Percentiles rank a stretch among this genome's conserved stretches.
These are phyloP conservation scores for Talaromyces wortmannii DNA, from an alignment of 495 filamentous ascomycete species.

Conservation along the genomic window DNA sequence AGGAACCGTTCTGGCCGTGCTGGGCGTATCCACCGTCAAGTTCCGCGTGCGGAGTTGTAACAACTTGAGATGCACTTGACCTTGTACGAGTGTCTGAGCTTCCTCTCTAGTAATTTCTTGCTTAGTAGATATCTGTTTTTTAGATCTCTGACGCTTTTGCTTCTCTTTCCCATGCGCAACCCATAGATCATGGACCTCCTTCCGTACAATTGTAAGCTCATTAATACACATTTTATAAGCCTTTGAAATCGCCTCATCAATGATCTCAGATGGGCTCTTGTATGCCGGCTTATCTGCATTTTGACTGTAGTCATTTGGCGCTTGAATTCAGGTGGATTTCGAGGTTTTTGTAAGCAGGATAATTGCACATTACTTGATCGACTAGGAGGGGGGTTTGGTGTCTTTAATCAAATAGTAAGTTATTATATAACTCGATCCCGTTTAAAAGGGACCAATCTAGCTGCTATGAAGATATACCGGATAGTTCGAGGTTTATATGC, in stretches of 20 bases:
- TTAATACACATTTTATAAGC: not conserved
- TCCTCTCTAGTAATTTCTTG: not conserved
- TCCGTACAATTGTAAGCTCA: not conserved
- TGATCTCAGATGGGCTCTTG: not conserved
- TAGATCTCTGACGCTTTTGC: not conserved
- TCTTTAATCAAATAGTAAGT: slow-evolving; percentile 6
- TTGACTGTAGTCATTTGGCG: not conserved
- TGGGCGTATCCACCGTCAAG: not conserved
- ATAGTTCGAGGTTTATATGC: slow-evolving; percentile 8
- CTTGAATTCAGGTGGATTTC: not conserved
- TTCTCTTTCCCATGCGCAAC: not conserved
- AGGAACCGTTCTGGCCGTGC: too few relatives aligned
- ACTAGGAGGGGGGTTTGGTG: not conserved
- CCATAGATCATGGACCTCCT: not conserved
- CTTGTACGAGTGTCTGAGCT: not conserved
- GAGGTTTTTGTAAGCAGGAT: not conserved
- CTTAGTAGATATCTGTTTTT: not conserved
- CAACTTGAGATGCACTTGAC: not conserved
- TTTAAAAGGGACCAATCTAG: slow-evolving; percentile 6
- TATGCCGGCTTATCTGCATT: not conserved
- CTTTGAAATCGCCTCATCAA: not conserved
- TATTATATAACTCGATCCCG: slow-evolving; percentile 4
- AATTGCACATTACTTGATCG: not conserved
- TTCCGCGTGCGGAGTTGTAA: not conserved
- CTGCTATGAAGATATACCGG: slow-evolving; percentile 7